A percentile compares a stretch with the other conserved stretches of the same genome.
These are phyloP conservation scores for Irpex sp. DNA, from an alignment of 1,284 basidiomycete species.

Conservation along the genomic window DNA sequence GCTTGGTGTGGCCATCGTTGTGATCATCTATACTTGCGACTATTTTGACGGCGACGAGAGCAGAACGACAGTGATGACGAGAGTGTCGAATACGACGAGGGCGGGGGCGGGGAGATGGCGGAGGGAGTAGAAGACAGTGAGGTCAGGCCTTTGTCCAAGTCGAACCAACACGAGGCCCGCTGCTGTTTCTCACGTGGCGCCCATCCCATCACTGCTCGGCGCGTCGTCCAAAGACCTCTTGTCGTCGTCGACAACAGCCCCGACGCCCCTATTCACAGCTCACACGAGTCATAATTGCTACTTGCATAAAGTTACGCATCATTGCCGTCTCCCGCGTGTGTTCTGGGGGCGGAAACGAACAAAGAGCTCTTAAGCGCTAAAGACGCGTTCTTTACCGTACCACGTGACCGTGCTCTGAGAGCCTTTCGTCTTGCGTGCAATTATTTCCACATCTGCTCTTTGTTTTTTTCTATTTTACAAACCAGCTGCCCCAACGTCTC, in stretches of 20 bases:
- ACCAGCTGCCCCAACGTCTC: background rate
- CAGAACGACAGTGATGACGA: constrained; percentile 2
- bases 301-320: too few species aligned
- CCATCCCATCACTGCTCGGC: background rate
- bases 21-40: background rate
- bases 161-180: constrained; percentile 11
- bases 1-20: background rate
- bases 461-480: background rate
- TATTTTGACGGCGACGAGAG: background rate
- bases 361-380: too few species aligned
- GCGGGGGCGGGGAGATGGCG: constrained; percentile 32
- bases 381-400: too few species aligned
- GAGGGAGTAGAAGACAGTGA: background rate
- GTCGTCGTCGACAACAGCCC: background rate
- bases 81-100: constrained; percentile 40
- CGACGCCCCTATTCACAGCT: too few species aligned
- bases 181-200: constrained; percentile 7
- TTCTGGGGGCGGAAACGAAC: too few species aligned
- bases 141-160: constrained; percentile 5
- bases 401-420: too few species aligned
- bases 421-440: too few species aligned
- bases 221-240: background rate
- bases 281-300: too few species aligned
- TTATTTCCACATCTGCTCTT: background rate
- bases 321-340: too few species aligned